Evolutionary conservation across 1,139 yeast species (phyloP).

Genomic region (Arxiozyma bovina): DNA sequence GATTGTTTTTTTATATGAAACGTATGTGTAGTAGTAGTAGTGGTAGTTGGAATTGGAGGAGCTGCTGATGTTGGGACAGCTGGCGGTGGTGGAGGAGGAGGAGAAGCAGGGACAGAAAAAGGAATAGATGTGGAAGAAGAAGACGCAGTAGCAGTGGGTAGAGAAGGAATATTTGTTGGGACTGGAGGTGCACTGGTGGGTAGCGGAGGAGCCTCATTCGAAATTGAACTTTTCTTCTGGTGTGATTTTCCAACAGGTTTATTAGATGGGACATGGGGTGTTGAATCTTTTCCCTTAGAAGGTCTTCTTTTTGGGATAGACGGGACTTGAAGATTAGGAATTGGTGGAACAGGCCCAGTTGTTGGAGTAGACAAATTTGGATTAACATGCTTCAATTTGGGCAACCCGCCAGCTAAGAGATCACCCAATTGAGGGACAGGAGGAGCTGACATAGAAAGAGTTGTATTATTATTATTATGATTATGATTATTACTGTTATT

Average conservation of each 20-base stretch:
- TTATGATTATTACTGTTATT: slow-evolving; percentile 4
- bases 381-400: slow-evolving; percentile 52
- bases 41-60: slow-evolving; percentile 3
- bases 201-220: slow-evolving; percentile 26
- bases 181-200: slow-evolving; percentile 28
- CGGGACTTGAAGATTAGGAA: slow-evolving; percentile 13
- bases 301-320: slow-evolving; percentile 17
- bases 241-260: slow-evolving; percentile 1
- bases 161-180: slow-evolving; percentile 11
- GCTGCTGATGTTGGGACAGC: slow-evolving; percentile 6
- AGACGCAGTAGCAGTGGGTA: slow-evolving; percentile 5
- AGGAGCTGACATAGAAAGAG: slow-evolving; percentile 22
- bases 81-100: slow-evolving; percentile 24
- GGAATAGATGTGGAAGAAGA: slow-evolving; percentile 6
- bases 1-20: not conserved
- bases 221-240: slow-evolving; percentile 10
- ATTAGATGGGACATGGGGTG: not conserved
- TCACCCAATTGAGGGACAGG: slow-evolving; percentile 51
- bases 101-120: too few relatives aligned
- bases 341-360: slow-evolving; percentile 24
- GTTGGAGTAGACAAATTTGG: slow-evolving; percentile 22
- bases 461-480: slow-evolving; percentile 1
- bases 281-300: not conserved
- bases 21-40: not conserved
- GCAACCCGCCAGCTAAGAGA: slow-evolving; percentile 79